phyloP scores from a whole-genome alignment of 164 flowering plant genomes.

The Kingdonia uniflora region DNA sequence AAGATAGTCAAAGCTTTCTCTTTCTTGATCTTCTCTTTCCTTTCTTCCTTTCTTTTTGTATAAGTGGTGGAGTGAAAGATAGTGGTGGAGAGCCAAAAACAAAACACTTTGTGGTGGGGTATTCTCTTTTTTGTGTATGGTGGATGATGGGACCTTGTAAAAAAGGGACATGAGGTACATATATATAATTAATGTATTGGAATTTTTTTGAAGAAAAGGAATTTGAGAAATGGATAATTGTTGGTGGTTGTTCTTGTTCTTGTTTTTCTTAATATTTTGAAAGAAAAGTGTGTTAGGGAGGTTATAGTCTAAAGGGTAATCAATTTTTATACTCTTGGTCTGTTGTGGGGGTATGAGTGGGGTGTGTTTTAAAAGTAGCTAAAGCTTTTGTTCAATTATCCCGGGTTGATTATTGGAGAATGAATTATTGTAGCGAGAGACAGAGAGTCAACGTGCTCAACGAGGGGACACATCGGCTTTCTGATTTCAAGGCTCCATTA shows the following conservation, averaged over 20 bases:
- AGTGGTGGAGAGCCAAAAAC: constrained; percentile 45
- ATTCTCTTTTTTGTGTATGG: constrained; percentile 19
- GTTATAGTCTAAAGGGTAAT: constrained; percentile 6
- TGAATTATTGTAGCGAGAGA: constrained; percentile 16
- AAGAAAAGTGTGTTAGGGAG: constrained; percentile 9
- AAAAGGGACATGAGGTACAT: constrained; percentile 20
- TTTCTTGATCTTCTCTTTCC: too few species aligned
- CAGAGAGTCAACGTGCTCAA: neutral
- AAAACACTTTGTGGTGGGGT: constrained; percentile 42
- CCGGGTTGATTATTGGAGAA: constrained; percentile 17
- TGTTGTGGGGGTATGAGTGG: constrained; percentile 8
- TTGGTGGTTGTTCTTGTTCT: constrained; percentile 9
- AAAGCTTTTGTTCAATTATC: constrained; percentile 11
- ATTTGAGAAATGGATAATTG: constrained; percentile 22
- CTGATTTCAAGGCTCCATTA: too few species aligned
- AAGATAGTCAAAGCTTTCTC: constrained; percentile 37
- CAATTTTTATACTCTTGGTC: neutral
- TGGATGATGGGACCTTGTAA: constrained; percentile 45
- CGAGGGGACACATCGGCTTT: neutral
- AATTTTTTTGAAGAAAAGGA: constrained; percentile 14
- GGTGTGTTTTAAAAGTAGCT: constrained; percentile 15
- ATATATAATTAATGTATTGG: constrained; percentile 13
- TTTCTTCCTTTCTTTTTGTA: constrained; percentile 6
- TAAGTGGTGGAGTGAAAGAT: constrained; percentile 24
- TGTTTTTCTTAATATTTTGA: neutral